Evolutionary conservation across 106 monocot genomes (phyloP), one percentile per base, ranked within the genome.

Genomic region (Dioscorea dumetorum): DNA sequence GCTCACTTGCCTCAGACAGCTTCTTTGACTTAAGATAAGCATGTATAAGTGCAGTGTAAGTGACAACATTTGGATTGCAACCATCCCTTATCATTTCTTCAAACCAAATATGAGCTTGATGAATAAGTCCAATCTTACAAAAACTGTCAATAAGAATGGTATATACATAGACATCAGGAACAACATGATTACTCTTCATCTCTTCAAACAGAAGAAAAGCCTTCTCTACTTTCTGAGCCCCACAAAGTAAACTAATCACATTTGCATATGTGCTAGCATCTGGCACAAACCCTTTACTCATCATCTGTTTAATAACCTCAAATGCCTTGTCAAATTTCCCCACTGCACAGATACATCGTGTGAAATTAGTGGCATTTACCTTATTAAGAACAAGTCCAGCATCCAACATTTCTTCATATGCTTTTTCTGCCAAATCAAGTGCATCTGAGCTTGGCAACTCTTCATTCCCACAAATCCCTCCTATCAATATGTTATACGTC

Each of bases 101-200:
- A 76, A 93, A 90, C 92, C 82, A 93, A 24, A 18, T 76, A 22
- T 50, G 67, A 50, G 92, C 88, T 60, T 90, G 92, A 77, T 80
- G 77, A 57, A 87, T 87, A n/a, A 99, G 74, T n/a, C 97, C 97
- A 60, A 70, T 76, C 74, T 99, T 99, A 76, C 87, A 99, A 68
- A 99, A 99, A 67, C 70, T 83, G 58, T 99, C 97, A 66, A 99
- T 99, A 49, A 99, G 67, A 67, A 85, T 90, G 31, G 90, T 90
- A 62, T 99, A 99, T 52, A 80, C 84, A 64, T 99, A 99, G 51
- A 99, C 97, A 90, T 93, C 88, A 56, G 97, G 97, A 61, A 33
- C 14, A 28, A 90, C 52, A 71, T 77, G 76, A 56, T 73, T 83
- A 23, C n/a, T 80, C 70, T 99, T 99, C 97, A 99, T 93, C 70